These are phyloP conservation scores for Aspergillus candidus DNA, from an alignment of 2,329 filamentous ascomycete genomes.

Conservation along the genomic window DNA sequence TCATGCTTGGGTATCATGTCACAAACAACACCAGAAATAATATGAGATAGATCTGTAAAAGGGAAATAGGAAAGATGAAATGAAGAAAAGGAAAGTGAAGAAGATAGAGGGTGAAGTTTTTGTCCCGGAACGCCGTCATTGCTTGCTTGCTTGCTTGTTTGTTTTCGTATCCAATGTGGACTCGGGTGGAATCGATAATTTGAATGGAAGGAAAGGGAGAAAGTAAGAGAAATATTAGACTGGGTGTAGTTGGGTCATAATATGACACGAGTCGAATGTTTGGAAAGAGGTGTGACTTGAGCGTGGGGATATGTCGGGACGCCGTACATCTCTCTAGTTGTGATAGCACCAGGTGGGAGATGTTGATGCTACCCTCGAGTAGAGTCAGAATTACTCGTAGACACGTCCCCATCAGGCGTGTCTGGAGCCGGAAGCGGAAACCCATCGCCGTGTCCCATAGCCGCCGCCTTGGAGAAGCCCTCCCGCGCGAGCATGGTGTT, in stretches of 20 bases:
- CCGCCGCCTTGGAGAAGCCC: slow-evolving; percentile 64
- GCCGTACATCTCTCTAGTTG: no score
- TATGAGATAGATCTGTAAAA: background rate
- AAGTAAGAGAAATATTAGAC: slow-evolving; percentile 9
- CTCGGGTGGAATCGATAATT: background rate
- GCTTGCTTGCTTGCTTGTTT: slow-evolving; percentile 2
- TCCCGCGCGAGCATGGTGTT: slow-evolving; percentile 83
- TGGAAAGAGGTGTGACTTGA: no score
- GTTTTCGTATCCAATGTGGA: slow-evolving; percentile 1
- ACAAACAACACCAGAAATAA: no score
- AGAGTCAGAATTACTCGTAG: slow-evolving; percentile 4
- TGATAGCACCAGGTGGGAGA: no score
- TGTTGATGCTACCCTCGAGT: no score
- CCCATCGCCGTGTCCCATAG: slow-evolving; percentile 37
- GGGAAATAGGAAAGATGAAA: background rate
- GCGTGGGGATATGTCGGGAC: no score
- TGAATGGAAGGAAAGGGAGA: slow-evolving; percentile 2
- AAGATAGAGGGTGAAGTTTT: background rate
- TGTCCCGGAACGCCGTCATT: slow-evolving; percentile 4
- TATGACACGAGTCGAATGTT: no score
- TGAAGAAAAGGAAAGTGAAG: background rate
- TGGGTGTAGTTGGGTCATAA: background rate
- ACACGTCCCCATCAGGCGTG: slow-evolving; percentile 16
- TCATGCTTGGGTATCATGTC: no score
- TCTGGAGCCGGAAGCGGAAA: slow-evolving; percentile 36